Conservation (phyloP, 2,329 filamentous ascomycete genomes). For the Arthrinium phaeospermum region DNA sequence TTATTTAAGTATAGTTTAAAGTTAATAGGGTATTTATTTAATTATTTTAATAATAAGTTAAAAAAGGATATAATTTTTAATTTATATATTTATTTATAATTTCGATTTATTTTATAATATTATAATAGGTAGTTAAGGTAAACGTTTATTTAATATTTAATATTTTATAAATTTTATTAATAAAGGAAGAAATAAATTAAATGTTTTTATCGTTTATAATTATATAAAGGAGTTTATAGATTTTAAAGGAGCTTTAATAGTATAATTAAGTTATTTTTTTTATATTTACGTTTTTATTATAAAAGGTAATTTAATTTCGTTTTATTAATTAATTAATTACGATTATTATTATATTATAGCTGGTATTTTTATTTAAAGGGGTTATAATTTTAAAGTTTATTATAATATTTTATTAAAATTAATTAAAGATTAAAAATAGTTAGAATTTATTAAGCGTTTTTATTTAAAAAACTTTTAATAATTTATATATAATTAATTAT, state of each 20-base stretch:
- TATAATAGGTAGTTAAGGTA: background rate
- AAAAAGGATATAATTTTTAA: conserved; percentile 3
- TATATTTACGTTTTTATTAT: conserved; percentile 19
- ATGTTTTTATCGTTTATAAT: conserved; percentile 20
- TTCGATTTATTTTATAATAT: conserved; percentile 24
- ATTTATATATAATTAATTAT: background rate
- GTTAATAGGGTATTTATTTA: too few relatives aligned
- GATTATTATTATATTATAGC: conserved; percentile 11
- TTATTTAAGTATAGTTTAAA: background rate
- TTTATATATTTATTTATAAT: conserved; percentile 25
- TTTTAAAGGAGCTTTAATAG: background rate
- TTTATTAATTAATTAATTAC: conserved; percentile 7
- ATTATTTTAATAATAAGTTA: too few relatives aligned
- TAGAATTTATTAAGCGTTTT: background rate
- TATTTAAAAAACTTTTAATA: background rate
- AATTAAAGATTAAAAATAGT: background rate
- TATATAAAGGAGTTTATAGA: background rate
- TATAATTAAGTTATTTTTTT: conserved; percentile 22
- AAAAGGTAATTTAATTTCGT: background rate
- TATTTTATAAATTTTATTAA: conserved; percentile 22
- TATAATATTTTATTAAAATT: background rate
- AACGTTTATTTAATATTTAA: conserved; percentile 18
- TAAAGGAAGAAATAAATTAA: conserved; percentile 16
- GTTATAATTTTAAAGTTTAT: background rate
- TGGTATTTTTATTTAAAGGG: background rate